Evolutionary conservation across 139 green algal species (phyloP), one percentile per base, ranked within the genome.

Genomic region (Zygnema cylindricum): DNA sequence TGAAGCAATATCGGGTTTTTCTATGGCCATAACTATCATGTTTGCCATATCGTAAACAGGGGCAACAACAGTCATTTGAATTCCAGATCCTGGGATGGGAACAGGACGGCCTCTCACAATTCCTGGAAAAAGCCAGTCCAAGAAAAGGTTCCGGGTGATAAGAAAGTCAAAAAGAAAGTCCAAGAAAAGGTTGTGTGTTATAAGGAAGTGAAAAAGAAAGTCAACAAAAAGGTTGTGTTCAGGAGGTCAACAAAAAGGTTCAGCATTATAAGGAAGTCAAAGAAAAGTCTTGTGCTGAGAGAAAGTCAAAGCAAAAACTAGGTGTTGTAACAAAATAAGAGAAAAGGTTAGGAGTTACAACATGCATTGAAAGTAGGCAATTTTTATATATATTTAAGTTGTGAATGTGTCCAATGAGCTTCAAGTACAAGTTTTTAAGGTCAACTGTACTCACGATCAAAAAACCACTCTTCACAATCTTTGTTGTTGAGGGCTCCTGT

Each of bases 381-480:
- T n/a, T n/a, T n/a, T n/a, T n/a, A n/a, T n/a, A n/a, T n/a, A n/a
- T n/a, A n/a, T n/a, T n/a, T n/a, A n/a, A n/a, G n/a, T n/a, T n/a
- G n/a, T n/a, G n/a, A n/a, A n/a, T n/a, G n/a, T n/a, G n/a, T n/a
- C n/a, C n/a, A n/a, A n/a, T n/a, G n/a, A n/a, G n/a, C n/a, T n/a
- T n/a, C n/a, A n/a, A n/a, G n/a, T n/a, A n/a, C n/a, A n/a, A n/a
- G n/a, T n/a, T n/a, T n/a, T n/a, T n/a, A n/a, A 38, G 39, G 35
- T 2, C 85, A 39, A 25, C 75, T 11, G 55, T 33, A 90, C 88
- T 69, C 32, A 92, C 88, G 84, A 87, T 95, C 93, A 71, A 95
- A 95, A 86, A 95, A 95, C 86, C 86, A 95, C 84, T 95, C 93
- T 76, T 93, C 89, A 38, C 90, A 93, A 85, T 92, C 89, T 86